Percentiles rank a stretch among this genome's conserved stretches.
Evolutionary conservation across 768 basidiomycete genomes (phyloP).

Genomic region (Agrocybe chaxingu): DNA sequence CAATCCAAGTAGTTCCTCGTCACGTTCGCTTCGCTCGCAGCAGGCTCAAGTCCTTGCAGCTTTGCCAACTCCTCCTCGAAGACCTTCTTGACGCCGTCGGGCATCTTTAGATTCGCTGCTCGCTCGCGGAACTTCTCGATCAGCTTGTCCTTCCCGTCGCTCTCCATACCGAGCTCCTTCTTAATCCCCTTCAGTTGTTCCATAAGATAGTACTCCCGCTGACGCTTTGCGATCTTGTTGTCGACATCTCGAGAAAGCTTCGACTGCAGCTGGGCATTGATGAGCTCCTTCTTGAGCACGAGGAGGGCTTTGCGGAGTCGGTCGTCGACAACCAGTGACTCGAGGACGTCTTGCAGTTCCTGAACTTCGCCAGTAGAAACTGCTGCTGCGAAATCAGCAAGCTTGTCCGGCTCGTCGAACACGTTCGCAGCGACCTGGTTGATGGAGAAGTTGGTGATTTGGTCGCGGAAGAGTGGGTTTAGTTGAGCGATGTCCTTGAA

Average conservation of each 20-base stretch:
- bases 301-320: slow-evolving; percentile 85
- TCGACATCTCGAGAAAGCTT: slow-evolving; percentile 94
- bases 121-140: slow-evolving; percentile 91
- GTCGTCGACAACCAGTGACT: slow-evolving; percentile 82
- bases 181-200: slow-evolving; percentile 96
- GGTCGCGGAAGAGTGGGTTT: slow-evolving; percentile 96
- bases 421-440: slow-evolving; percentile 90
- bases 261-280: slow-evolving; percentile 92
- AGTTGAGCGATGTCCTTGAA: slow-evolving; percentile 99
- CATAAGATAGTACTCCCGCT: slow-evolving; percentile 94
- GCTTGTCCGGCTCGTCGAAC: slow-evolving; percentile 95
- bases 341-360: slow-evolving; percentile 92
- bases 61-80: slow-evolving; percentile 96
- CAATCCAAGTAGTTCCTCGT: slow-evolving; percentile 94
- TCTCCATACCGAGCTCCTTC: slow-evolving; percentile 94
- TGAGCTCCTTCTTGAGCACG: slow-evolving; percentile 96
- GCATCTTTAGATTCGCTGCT: slow-evolving; percentile 81
- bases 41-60: slow-evolving; percentile 84
- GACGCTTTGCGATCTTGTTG: slow-evolving; percentile 90
- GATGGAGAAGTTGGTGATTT: slow-evolving; percentile 95
- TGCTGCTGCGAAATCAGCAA: slow-evolving; percentile 96
- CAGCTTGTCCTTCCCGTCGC: slow-evolving; percentile 91
- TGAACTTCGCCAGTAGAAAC: slow-evolving; percentile 90
- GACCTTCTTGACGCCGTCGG: slow-evolving; percentile 83
- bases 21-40: slow-evolving; percentile 90